phyloP scores from a whole-genome alignment of 1,284 basidiomycete species.

The Taiwanofungus camphoratus region DNA sequence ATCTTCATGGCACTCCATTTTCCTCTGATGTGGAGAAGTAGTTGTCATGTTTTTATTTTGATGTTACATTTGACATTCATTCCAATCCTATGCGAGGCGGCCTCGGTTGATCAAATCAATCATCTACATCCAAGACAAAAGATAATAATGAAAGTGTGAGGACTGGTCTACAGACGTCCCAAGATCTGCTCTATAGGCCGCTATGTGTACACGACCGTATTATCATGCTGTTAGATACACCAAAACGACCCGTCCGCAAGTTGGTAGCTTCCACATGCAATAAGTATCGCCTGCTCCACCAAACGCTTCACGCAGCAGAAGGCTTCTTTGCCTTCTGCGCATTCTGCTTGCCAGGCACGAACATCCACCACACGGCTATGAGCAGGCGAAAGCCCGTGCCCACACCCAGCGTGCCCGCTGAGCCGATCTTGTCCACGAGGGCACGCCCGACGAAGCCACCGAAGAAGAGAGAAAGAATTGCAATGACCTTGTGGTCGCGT shows the following conservation, averaged over 20 bases:
- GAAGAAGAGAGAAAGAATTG: slow-evolving; percentile 63
- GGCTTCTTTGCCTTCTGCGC: slow-evolving; percentile 17
- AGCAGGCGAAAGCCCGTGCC: slow-evolving; percentile 61
- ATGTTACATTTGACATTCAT: too few relatives aligned
- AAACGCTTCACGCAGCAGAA: slow-evolving; percentile 4
- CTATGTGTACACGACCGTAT: too few relatives aligned
- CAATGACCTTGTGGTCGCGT: slow-evolving; percentile 72
- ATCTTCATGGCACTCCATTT: slow-evolving; percentile 9
- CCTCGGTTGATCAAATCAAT: too few relatives aligned
- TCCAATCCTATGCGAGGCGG: too few relatives aligned
- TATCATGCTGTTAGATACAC: too few relatives aligned
- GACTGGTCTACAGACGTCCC: too few relatives aligned
- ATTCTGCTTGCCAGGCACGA: slow-evolving; percentile 48
- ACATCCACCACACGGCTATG: slow-evolving; percentile 63
- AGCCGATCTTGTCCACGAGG: slow-evolving; percentile 56
- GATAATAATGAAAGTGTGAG: too few relatives aligned
- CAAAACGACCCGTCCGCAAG: neutral
- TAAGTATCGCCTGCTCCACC: neutral
- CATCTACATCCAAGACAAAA: too few relatives aligned
- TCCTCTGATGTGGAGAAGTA: too few relatives aligned
- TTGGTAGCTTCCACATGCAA: neutral
- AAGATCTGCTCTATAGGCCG: too few relatives aligned
- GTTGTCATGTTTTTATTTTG: neutral
- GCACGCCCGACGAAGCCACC: slow-evolving; percentile 72
- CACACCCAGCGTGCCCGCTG: slow-evolving; percentile 63